Evolutionary conservation across 306 rosid genomes (phyloP).

Genomic region (Begonia fuchsioides): DNA sequence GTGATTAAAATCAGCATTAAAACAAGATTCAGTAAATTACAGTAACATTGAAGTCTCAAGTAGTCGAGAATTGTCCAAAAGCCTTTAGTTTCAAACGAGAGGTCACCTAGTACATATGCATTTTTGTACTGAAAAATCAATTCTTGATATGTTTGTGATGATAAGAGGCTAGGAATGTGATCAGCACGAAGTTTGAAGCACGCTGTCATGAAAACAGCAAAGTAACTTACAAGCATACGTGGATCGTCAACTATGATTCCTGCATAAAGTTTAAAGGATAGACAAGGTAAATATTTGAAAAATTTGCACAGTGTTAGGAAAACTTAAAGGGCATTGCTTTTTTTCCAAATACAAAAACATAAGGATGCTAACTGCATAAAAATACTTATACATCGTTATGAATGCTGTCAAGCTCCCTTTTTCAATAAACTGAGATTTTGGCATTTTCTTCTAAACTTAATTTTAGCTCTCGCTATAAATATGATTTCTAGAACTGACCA

Average conservation of each 20-base stretch:
- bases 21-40: conserved; percentile 86
- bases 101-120: conserved; percentile 76
- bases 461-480: too few relatives aligned
- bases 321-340: too few relatives aligned
- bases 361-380: too few relatives aligned
- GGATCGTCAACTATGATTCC: conserved; percentile 79
- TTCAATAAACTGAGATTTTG: too few relatives aligned
- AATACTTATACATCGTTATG: too few relatives aligned
- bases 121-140: conserved; percentile 67
- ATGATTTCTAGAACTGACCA: too few relatives aligned
- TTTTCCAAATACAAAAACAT: too few relatives aligned
- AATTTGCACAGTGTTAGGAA: neutral
- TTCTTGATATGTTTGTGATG: conserved; percentile 54
- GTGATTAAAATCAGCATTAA: conserved; percentile 72
- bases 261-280: conserved; percentile 15
- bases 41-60: conserved; percentile 83
- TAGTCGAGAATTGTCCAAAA: conserved; percentile 98
- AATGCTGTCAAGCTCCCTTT: too few relatives aligned
- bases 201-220: conserved; percentile 78
- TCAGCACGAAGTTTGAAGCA: conserved; percentile 91
- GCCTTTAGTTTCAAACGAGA: conserved; percentile 95
- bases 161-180: conserved; percentile 39
- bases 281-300: too few relatives aligned
- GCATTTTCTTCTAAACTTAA: too few relatives aligned
- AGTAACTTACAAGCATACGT: conserved; percentile 69